Base-by-base conservation (phyloP, 331 rosid genomes). In the Ulmus americana region DNA sequence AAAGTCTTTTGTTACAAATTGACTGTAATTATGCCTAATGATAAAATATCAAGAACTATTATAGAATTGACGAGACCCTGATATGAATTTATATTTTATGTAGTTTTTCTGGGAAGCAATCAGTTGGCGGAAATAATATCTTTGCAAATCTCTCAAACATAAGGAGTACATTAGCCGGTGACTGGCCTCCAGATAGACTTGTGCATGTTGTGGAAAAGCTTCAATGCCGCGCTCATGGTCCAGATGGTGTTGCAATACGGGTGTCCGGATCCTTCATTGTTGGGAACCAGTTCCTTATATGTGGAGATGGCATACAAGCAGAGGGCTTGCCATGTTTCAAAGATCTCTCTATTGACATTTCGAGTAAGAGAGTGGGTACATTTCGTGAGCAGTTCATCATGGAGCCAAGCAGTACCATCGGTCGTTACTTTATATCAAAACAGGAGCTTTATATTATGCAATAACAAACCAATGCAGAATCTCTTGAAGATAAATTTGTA, bases 271-370 rank as follows among this genome's bases (percentile, higher is more conserved):
- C 95, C 18, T 89, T 92, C 49, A 85, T 92, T 41, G 41, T 85
- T 46, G 98, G 97, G 44, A 92, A 92, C 50, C 98, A 89, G 67
- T 92, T 92, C 76, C 95, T 92, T 52, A 86, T 92, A 70, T 92
- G 95, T 74, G 98, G 98, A 76, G 98, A 92, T 38, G 98, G 98
- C 13, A 74, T 86, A 69, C 98, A 92, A 74, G 95, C 85, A 35
- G 98, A 92, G 73, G 98, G 96, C 38, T 68, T 89, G 77, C 88
- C 95, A 55, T 86, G 79, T 69, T 80, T 92, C 55, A 92, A 92
- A 72, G 97, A 92, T 70, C 98, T 92, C 67, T 76, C 79, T 6
- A 77, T 92, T 6, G 92, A 91, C 78, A 62, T 91, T 72, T 9
- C 92, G 22, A 83, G 82, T 70, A 88, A 74, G 79, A 65, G 95